A percentile compares a stretch with the other conserved stretches of the same genome.
Conservation (phyloP, 2,329 filamentous ascomycete genomes). For the Beauveria medogensis region DNA sequence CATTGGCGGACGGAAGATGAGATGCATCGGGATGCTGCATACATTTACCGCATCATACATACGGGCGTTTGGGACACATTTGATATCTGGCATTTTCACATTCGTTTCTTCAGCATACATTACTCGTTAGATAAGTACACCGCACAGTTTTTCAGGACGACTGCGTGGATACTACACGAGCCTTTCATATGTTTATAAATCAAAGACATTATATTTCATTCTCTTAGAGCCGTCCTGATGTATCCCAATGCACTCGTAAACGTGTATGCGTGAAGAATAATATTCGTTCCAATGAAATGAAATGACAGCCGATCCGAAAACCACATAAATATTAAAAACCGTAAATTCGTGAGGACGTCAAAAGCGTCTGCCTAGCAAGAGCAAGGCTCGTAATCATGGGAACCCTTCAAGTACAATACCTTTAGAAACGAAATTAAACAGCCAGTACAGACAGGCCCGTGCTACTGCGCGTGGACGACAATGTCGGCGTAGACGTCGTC, state of each 20-base stretch:
- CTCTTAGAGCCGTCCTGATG: background rate
- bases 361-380: background rate
- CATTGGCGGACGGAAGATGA: background rate
- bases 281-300: background rate
- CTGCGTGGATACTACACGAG: background rate
- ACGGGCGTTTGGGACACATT: conserved; percentile 8
- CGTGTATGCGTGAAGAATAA: background rate
- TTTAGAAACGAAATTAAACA: background rate
- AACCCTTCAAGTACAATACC: conserved; percentile 3
- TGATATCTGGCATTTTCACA: background rate
- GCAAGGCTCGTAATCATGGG: background rate
- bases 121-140: background rate
- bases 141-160: background rate
- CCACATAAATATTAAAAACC: background rate
- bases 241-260: background rate
- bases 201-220: background rate
- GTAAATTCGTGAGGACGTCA: conserved; percentile 1
- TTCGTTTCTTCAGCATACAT: background rate
- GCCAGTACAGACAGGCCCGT: too few relatives aligned
- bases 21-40: background rate
- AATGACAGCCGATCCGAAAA: background rate
- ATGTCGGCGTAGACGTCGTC: conserved; percentile 87
- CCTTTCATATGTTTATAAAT: background rate
- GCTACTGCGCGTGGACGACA: conserved; percentile 70
- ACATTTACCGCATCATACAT: conserved; percentile 7